Evolutionary conservation across 2,329 filamentous ascomycete species (phyloP).

Genomic region (Peltaster fructicola): DNA sequence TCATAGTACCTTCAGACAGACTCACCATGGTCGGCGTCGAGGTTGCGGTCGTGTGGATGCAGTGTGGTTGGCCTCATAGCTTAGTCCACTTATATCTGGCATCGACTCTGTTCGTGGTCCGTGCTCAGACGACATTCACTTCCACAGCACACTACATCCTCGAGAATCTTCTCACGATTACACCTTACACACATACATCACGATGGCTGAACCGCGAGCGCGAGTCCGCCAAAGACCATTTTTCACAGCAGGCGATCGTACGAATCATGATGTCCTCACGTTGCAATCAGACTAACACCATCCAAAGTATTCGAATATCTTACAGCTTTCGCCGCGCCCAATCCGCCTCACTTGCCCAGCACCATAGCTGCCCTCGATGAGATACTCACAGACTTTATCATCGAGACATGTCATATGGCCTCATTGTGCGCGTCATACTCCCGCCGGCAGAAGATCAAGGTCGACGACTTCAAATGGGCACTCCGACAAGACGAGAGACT

Average conservation of each 20-base stretch:
- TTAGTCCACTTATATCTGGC: too few relatives aligned
- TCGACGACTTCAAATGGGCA: conserved; percentile 93
- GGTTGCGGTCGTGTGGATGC: too few relatives aligned
- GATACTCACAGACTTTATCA: conserved; percentile 91
- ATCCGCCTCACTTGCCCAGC: conserved; percentile 58
- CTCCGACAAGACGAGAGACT: conserved; percentile 71
- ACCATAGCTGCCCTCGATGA: conserved; percentile 82
- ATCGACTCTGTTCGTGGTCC: not conserved
- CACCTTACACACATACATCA: conserved; percentile 3
- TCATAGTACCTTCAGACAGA: too few relatives aligned
- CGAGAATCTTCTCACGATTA: too few relatives aligned
- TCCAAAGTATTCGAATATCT: conserved; percentile 24
- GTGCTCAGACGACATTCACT: not conserved
- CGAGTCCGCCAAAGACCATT: conserved; percentile 28
- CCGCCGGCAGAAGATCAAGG: conserved; percentile 89
- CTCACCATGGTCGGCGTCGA: too few relatives aligned
- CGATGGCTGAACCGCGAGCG: conserved; percentile 32
- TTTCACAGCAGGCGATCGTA: conserved; percentile 23
- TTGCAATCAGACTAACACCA: conserved; percentile 2
- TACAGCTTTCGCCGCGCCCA: conserved; percentile 55
- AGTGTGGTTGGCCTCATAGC: too few relatives aligned
- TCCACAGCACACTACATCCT: too few relatives aligned
- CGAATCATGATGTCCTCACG: conserved; percentile 14
- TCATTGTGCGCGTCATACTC: conserved; percentile 71
- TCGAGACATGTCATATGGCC: conserved; percentile 80